Evolutionary conservation across 306 rosid genomes (phyloP), one percentile per base, ranked within the genome.

Genomic region (Quercus alba): DNA sequence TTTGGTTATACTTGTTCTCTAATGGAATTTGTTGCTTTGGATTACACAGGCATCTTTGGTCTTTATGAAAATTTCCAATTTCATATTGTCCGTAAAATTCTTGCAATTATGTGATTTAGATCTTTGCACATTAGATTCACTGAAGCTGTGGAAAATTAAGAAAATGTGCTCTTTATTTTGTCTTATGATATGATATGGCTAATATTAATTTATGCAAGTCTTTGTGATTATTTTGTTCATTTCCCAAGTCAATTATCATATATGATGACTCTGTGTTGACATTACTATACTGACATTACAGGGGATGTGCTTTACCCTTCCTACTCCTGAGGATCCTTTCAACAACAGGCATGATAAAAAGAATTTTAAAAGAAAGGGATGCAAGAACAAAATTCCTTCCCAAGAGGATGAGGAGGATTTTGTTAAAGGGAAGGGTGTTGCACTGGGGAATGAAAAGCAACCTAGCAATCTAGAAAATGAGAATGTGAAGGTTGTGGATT

Each of bases 271-370:
- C 62, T 74, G 20, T 75, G 54, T 5, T 83, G 71, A 74, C 61
- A 62, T 80, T 81, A 26, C 81, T 38, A 38, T 38, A 11, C 10
- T 8, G 46, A 74, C 56, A 62, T 78, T 81, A 21, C 81, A 95
- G 99, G 99, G 98, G 31, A 93, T 95, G 98, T 95, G 99, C 83
- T 93, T 85, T 84, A 95, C 97, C 80, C 91, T 93, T 71, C 99
- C 98, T 74, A 88, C 91, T 55, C 90, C 38, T 0, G 99, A 90
- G 5, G 98, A 95, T 84, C 99, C 99, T 76, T 95, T 88, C 90
- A 93, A 93, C 58, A 98, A 95, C 75, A 84, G 80, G 52, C 74
- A 80, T 14, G 98, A 90, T 73, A 88, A 85, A 75, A 80, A 77
- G 70, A 88, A 90, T 71, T 54, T 71, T 14, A 72, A 86, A 49